phyloP scores from a whole-genome alignment of 257 asterid species.

The Solanum lycopersicoides region DNA sequence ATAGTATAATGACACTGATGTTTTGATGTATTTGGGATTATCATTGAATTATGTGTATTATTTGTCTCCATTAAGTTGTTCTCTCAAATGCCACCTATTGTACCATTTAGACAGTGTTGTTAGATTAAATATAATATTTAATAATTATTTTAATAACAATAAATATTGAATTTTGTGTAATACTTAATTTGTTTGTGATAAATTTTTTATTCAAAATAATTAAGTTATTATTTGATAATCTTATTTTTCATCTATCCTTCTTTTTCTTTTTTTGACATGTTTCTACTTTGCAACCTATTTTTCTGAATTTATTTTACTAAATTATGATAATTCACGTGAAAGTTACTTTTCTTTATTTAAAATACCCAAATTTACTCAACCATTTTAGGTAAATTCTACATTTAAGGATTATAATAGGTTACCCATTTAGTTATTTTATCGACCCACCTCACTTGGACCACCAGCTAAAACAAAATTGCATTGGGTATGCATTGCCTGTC shows the following conservation, averaged over 20 bases:
- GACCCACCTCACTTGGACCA: no score
- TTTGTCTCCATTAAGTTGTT: not conserved
- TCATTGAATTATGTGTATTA: not conserved
- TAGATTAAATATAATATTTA: not conserved
- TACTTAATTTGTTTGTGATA: not conserved
- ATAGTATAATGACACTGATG: not conserved
- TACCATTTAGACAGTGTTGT: not conserved
- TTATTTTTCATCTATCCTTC: not conserved
- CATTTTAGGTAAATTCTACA: not conserved
- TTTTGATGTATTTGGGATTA: not conserved
- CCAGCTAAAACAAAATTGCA: not conserved
- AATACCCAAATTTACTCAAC: not conserved
- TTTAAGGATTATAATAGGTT: not conserved
- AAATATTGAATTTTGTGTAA: not conserved
- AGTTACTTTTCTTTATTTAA: not conserved
- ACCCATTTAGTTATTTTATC: not conserved
- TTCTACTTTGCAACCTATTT: not conserved
- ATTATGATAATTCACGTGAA: not conserved
- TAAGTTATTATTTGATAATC: not conserved
- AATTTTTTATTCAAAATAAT: fast-evolving
- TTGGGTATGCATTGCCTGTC: not conserved
- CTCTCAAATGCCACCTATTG: not conserved
- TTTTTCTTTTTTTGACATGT: not conserved
- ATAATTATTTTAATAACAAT: not conserved
- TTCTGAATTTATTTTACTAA: not conserved